A percentile compares a stretch with the other conserved stretches of the same genome.
Evolutionary conservation across 1,284 basidiomycete genomes (phyloP).

Genomic region (Moniliella sp.): DNA sequence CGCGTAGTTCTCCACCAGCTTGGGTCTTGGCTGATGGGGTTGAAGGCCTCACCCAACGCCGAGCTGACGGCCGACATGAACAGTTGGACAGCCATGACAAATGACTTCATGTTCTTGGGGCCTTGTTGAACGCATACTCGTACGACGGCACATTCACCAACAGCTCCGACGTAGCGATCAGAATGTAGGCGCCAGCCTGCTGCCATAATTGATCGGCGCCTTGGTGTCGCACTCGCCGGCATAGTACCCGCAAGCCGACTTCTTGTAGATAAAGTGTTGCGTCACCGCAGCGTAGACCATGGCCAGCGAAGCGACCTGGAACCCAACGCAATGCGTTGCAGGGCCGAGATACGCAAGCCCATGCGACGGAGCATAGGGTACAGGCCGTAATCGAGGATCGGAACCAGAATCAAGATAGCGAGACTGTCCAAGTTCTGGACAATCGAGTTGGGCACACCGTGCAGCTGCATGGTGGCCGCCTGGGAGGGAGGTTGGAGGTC

Average conservation of each 20-base stretch:
- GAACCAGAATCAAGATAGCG: slow-evolving; percentile 36
- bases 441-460: slow-evolving; percentile 56
- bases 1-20: slow-evolving; percentile 40
- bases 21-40: slow-evolving; percentile 39
- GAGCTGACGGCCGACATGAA: slow-evolving; percentile 46
- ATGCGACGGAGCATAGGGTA: slow-evolving; percentile 52
- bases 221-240: slow-evolving; percentile 4
- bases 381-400: slow-evolving; percentile 39
- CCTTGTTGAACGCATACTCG: slow-evolving; percentile 67
- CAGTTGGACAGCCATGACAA: slow-evolving; percentile 38
- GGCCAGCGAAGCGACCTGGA: slow-evolving; percentile 39
- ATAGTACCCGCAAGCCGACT: slow-evolving; percentile 39
- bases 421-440: slow-evolving; percentile 60
- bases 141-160: slow-evolving; percentile 56
- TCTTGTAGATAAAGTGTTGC: slow-evolving; percentile 38
- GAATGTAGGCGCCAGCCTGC: slow-evolving; percentile 36
- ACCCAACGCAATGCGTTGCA: slow-evolving; percentile 36
- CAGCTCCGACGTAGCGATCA: slow-evolving; percentile 43
- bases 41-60: slow-evolving; percentile 41
- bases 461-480: slow-evolving; percentile 38
- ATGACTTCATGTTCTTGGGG: slow-evolving; percentile 35
- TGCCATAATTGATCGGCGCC: slow-evolving; percentile 32
- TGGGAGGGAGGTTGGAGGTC: slow-evolving; percentile 43
- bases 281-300: slow-evolving; percentile 48
- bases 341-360: slow-evolving; percentile 43